Evolutionary conservation across 2,329 filamentous ascomycete species (phyloP), one percentile per base, ranked within the genome.

Genomic region (Trichophaea hybrida): DNA sequence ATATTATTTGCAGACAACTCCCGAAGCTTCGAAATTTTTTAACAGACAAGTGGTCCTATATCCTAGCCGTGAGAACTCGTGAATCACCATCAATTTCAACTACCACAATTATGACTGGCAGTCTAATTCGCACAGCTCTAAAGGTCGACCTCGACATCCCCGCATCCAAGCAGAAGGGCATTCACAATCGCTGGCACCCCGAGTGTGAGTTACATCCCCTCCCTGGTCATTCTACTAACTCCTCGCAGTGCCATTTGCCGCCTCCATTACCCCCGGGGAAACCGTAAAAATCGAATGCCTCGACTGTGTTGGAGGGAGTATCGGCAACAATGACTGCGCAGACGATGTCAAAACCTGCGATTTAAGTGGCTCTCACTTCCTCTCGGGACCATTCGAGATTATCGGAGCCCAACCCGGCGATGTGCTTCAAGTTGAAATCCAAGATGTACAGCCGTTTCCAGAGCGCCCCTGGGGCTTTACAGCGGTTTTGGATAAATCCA

Each of bases 271-370:
- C 68, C 83, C 90, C 69, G 84, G 84, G 34, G 90, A 95, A 73
- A 86, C 86, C 0, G 89, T 95, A 66, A 94, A 94, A 73, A 94
- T 95, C 65, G 88, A 95, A 76, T 95, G 90, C 69, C 76, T 93
- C 6, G 88, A 94, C 74, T 94, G 77, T 77, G 83, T 81, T 4
- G 81, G 82, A 24, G 89, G 89, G 1, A 89, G 95, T 68, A 94
- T 95, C 69, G 78, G 80, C 58, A 94, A 96, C 73, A 85, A 91
- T 65, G 89, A 96, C 71, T 85, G 79, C 35, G 90, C 90, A n/a
- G 86, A 95, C 68, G 90, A 96, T 69, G 75, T 95, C 60, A 82
- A 82, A 62, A 83, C 91, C 65, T 85, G 94, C 55, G 89, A 95
- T 69, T 76, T 96, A 2, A 94, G 86, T 24, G 79, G 80, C 59